Evolutionary conservation across 441 rosid genomes (phyloP).

Genomic region (Croton setiger): DNA sequence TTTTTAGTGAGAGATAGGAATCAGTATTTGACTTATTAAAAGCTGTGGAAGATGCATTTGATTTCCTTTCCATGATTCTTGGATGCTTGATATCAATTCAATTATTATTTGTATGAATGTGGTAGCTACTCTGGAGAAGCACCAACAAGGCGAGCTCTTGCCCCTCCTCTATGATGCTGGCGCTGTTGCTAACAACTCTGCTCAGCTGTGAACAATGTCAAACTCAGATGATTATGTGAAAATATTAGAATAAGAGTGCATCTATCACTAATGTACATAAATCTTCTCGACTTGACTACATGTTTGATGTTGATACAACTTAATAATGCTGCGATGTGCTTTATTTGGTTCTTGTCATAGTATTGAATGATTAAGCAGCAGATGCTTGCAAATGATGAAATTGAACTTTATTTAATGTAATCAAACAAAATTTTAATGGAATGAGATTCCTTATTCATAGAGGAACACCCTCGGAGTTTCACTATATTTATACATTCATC

Average conservation of each 20-base stretch:
- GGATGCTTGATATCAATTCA: not conserved
- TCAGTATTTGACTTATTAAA: too few species aligned
- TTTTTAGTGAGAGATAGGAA: not conserved
- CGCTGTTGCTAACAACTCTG: slow-evolving; percentile 39
- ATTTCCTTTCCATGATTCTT: not conserved
- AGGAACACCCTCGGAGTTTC: too few species aligned
- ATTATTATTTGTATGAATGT: not conserved
- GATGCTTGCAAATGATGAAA: too few species aligned
- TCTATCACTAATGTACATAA: not conserved
- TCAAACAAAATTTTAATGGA: too few species aligned
- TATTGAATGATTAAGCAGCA: too few species aligned
- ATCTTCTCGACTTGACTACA: not conserved
- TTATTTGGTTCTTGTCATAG: not conserved
- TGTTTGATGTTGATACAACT: not conserved
- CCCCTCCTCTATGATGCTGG: slow-evolving; percentile 55
- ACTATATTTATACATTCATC: too few species aligned
- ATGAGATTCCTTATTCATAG: too few species aligned
- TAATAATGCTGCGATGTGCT: not conserved
- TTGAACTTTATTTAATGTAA: too few species aligned
- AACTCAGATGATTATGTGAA: not conserved
- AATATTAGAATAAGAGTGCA: not conserved
- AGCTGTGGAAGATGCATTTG: too few species aligned
- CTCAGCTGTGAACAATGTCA: slow-evolving; percentile 29
- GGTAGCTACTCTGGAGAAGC: slow-evolving; percentile 50
- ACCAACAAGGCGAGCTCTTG: slow-evolving; percentile 52